Conservation (phyloP, 208 protist genomes). For the Leishmania martiniquensis region DNA sequence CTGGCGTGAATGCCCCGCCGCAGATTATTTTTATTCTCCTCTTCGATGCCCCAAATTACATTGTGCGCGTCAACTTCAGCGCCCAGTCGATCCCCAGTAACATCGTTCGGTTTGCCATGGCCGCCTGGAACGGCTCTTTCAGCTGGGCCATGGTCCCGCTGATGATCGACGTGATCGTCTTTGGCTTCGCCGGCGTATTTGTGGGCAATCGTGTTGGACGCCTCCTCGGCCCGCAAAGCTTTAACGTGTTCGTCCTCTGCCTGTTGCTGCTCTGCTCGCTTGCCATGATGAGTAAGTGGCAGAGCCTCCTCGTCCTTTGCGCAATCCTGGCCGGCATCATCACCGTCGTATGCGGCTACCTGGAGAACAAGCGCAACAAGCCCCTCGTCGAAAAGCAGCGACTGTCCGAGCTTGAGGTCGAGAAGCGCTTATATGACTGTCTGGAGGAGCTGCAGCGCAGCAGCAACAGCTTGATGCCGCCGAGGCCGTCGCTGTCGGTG, state of each 20-base stretch:
- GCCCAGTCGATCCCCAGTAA: slow-evolving; percentile 62
- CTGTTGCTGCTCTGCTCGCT: slow-evolving; percentile 55
- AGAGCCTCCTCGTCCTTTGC: slow-evolving; percentile 31
- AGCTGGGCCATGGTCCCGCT: slow-evolving; percentile 32
- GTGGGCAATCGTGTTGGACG: slow-evolving; percentile 52
- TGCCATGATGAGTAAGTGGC: slow-evolving; percentile 39
- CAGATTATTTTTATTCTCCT: slow-evolving; percentile 70
- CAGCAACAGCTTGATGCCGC: slow-evolving; percentile 38
- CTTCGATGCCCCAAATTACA: slow-evolving; percentile 63
- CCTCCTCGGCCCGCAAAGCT: slow-evolving; percentile 53
- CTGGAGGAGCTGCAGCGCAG: slow-evolving; percentile 56
- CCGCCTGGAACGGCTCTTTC: slow-evolving; percentile 35
- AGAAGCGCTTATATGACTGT: slow-evolving; percentile 56
- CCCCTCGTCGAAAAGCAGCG: slow-evolving; percentile 48
- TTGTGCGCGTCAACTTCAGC: slow-evolving; percentile 62
- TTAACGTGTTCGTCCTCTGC: slow-evolving; percentile 58
- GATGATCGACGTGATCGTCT: slow-evolving; percentile 44
- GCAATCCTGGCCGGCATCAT: slow-evolving; percentile 36
- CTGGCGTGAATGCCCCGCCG: slow-evolving; percentile 57
- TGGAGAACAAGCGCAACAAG: slow-evolving; percentile 47
- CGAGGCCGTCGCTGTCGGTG: slow-evolving; percentile 9
- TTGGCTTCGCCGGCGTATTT: slow-evolving; percentile 53
- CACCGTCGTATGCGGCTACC: slow-evolving; percentile 34
- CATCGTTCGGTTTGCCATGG: slow-evolving; percentile 53
- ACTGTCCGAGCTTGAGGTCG: slow-evolving; percentile 56